phyloP scores from a whole-genome alignment of 345 rosid species.

The Acer negundo region DNA sequence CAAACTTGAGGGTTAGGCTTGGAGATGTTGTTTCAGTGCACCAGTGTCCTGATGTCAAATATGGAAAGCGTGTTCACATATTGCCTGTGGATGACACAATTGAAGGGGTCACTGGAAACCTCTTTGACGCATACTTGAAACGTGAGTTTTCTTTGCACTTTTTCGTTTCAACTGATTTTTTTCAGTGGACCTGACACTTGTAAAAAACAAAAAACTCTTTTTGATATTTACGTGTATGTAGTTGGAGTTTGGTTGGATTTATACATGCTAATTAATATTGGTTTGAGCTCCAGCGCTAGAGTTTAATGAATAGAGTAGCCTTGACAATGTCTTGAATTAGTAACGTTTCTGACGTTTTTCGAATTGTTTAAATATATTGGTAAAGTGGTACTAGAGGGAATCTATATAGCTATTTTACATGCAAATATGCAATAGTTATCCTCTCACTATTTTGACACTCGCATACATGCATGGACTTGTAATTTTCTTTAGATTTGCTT shows the following conservation, averaged over 20 bases:
- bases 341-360: background rate
- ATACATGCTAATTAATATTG: background rate
- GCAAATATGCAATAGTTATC: background rate
- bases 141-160: slow-evolving; percentile 54
- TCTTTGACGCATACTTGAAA: slow-evolving; percentile 89
- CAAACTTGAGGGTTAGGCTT: slow-evolving; percentile 88
- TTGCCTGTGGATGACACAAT: slow-evolving; percentile 87
- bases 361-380: background rate
- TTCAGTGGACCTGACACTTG: background rate
- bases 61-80: slow-evolving; percentile 94
- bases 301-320: background rate
- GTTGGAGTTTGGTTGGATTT: background rate
- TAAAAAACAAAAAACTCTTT: background rate
- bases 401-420: background rate
- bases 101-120: slow-evolving; percentile 92
- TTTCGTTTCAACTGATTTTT: slow-evolving; percentile 2
- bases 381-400: background rate
- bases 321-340: background rate
- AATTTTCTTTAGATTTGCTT: background rate
- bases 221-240: background rate
- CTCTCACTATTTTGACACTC: background rate
- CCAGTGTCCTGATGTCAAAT: slow-evolving; percentile 90
- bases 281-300: background rate
- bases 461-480: background rate
- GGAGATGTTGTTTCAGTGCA: slow-evolving; percentile 91